Conservation (phyloP, 768 basidiomycete genomes). For the Leccinum truebloodii region DNA sequence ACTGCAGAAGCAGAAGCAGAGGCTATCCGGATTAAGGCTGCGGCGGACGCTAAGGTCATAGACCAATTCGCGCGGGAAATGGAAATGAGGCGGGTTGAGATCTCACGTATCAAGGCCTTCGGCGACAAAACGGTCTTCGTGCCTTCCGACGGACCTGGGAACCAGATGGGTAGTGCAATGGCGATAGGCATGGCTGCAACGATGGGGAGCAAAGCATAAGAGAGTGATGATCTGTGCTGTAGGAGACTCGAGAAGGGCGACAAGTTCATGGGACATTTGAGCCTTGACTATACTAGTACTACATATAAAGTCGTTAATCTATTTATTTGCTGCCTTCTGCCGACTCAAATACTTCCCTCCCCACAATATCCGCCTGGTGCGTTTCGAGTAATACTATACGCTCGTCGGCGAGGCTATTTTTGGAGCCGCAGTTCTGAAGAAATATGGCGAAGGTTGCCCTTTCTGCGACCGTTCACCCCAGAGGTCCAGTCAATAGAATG, state of each 20-base stretch:
- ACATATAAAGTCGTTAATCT: neutral
- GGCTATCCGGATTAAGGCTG: constrained; percentile 62
- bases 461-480: neutral
- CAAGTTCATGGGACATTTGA: neutral
- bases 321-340: neutral
- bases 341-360: neutral
- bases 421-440: neutral
- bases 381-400: neutral
- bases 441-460: neutral
- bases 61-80: constrained; percentile 77
- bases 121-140: constrained; percentile 71
- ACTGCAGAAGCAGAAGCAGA: constrained; percentile 75
- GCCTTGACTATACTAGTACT: neutral
- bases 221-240: constrained; percentile 7
- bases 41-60: constrained; percentile 58
- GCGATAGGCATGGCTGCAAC: constrained; percentile 70
- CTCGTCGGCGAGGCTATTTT: neutral
- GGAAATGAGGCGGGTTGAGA: constrained; percentile 67
- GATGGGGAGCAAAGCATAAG: constrained; percentile 44
- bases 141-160: constrained; percentile 59
- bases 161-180: constrained; percentile 62
- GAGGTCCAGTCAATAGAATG: neutral
- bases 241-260: too few species aligned
- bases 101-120: constrained; percentile 61
- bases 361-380: neutral